Percentiles rank a stretch among this genome's conserved stretches.
These are phyloP conservation scores for Phytophthora palmivora DNA, from an alignment of 352 stramenopile genomes.

Conservation along the genomic window DNA sequence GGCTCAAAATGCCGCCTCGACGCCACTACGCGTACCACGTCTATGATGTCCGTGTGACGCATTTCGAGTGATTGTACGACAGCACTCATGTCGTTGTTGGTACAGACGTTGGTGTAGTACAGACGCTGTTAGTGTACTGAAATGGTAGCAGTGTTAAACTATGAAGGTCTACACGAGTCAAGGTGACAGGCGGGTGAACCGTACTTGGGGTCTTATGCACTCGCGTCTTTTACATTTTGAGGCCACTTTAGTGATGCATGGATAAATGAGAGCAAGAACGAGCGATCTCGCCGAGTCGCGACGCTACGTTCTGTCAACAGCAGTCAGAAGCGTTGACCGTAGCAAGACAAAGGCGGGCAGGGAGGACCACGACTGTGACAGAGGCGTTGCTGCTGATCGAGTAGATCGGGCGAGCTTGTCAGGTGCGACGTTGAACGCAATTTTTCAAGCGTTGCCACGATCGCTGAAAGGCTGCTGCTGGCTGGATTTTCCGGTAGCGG, in stretches of 20 bases:
- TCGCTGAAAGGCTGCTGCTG: too few relatives aligned
- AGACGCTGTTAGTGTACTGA: too few relatives aligned
- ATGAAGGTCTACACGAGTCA: constrained; percentile 13
- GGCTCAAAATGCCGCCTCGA: background rate
- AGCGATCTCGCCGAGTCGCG: constrained; percentile 26
- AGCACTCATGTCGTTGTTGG: constrained; percentile 7
- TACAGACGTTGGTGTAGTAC: background rate
- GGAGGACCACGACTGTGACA: too few relatives aligned
- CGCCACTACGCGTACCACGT: constrained; percentile 18
- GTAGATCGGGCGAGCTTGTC: too few relatives aligned
- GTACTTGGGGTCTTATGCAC: constrained; percentile 33
- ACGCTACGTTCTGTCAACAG: constrained; percentile 43
- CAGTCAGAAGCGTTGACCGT: constrained; percentile 34
- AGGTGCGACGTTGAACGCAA: too few relatives aligned
- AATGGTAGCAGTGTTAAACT: background rate
- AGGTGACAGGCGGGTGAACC: constrained; percentile 25
- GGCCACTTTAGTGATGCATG: constrained; percentile 21
- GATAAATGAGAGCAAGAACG: constrained; percentile 24
- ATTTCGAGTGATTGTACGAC: constrained; percentile 23
- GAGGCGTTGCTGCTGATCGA: too few relatives aligned
- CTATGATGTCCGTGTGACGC: constrained; percentile 22
- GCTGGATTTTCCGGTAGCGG: too few relatives aligned
- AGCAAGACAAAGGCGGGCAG: constrained; percentile 26
- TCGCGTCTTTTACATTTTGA: constrained; percentile 24
- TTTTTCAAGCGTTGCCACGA: too few relatives aligned